A percentile compares a stretch with the other conserved stretches of the same genome.
These are phyloP conservation scores for Beauveria caledonica DNA, from an alignment of 2,329 filamentous ascomycete species.

Conservation along the genomic window DNA sequence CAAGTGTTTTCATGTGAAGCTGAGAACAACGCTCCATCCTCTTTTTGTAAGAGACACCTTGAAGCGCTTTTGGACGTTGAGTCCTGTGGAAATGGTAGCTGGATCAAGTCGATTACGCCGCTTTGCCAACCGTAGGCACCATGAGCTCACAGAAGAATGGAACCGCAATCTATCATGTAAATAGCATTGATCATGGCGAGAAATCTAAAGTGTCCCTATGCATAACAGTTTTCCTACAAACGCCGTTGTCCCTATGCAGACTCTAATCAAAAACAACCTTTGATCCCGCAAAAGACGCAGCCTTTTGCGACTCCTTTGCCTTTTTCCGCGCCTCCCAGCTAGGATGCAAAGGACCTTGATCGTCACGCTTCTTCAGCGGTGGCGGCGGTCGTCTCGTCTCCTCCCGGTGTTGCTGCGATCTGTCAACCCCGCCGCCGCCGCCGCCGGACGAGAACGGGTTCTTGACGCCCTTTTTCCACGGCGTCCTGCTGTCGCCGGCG, in stretches of 20 bases:
- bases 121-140: background rate
- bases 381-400: conserved; percentile 16
- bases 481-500: conserved; percentile 30
- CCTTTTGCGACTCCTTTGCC: conserved; percentile 48
- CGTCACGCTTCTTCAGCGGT: conserved; percentile 33
- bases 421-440: background rate
- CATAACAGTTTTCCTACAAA: background rate
- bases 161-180: background rate
- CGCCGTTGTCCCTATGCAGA: background rate
- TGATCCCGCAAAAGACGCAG: conserved; percentile 44
- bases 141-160: too few relatives aligned
- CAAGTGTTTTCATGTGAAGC: background rate
- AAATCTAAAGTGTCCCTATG: background rate
- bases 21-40: background rate
- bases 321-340: conserved; percentile 58
- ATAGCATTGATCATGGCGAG: background rate
- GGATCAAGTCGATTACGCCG: background rate
- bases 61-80: background rate
- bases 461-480: conserved; percentile 46
- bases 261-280: conserved; percentile 51
- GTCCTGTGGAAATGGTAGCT: background rate
- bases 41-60: background rate
- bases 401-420: conserved; percentile 5
- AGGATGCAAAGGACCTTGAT: conserved; percentile 50
- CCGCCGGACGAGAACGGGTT: conserved; percentile 23